Evolutionary conservation across 2,329 filamentous ascomycete species (phyloP).

Genomic region (Capronia americana): DNA sequence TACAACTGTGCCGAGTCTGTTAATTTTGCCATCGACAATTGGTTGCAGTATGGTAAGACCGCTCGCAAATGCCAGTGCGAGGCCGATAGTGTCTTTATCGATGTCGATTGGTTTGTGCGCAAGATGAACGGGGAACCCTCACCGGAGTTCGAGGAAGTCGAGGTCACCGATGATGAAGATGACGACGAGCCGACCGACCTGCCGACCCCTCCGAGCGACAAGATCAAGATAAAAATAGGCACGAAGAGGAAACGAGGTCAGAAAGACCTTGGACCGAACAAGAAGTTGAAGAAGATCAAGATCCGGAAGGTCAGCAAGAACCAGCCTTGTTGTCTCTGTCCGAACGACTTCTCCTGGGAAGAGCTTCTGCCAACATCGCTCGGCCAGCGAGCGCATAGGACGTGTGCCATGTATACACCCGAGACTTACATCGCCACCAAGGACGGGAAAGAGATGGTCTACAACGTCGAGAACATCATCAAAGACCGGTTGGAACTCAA

Average conservation of each 20-base stretch:
- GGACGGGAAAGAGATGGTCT: constrained; percentile 72
- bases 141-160: constrained; percentile 54
- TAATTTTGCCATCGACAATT: constrained; percentile 95
- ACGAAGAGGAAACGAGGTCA: constrained; percentile 72
- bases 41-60: constrained; percentile 92
- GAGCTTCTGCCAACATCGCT: constrained; percentile 87
- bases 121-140: constrained; percentile 85
- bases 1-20: constrained; percentile 99
- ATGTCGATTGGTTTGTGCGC: constrained; percentile 93
- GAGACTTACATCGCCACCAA: constrained; percentile 86
- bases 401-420: constrained; percentile 88
- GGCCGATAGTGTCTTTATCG: constrained; percentile 97
- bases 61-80: constrained; percentile 98
- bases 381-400: constrained; percentile 81
- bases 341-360: constrained; percentile 83
- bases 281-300: constrained; percentile 75
- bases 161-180: constrained; percentile 68
- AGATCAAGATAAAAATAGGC: constrained; percentile 63
- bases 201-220: constrained; percentile 79
- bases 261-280: constrained; percentile 47
- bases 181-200: constrained; percentile 71
- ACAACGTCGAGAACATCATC: constrained; percentile 79
- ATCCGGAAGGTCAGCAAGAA: constrained; percentile 66
- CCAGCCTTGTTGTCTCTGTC: constrained; percentile 83
- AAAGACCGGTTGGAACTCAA: constrained; percentile 89